Percentiles rank a stretch among this genome's conserved stretches.
Evolutionary conservation across 768 basidiomycete species (phyloP).

Genomic region (Tylopilus plumbeoviolaceoides): DNA sequence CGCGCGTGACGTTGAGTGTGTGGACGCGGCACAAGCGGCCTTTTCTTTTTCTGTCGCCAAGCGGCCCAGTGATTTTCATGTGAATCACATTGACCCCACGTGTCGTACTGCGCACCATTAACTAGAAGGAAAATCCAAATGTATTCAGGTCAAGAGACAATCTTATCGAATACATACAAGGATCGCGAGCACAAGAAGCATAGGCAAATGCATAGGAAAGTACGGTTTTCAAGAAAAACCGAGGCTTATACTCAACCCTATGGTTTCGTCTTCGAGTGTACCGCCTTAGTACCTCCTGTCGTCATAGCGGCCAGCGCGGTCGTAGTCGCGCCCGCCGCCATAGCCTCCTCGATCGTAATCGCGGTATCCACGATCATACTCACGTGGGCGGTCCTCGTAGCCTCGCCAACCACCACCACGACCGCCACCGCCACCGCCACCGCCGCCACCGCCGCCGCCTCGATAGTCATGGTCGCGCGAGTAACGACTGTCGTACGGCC

Average conservation of each 20-base stretch:
- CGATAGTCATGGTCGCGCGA: conserved; percentile 59
- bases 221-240: background rate
- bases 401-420: conserved; percentile 12
- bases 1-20: too few relatives aligned
- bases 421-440: conserved; percentile 19
- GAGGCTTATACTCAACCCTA: conserved; percentile 1
- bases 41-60: too few relatives aligned
- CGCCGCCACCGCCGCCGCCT: conserved; percentile 23
- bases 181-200: conserved; percentile 1
- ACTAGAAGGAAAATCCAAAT: conserved; percentile 2
- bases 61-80: too few relatives aligned
- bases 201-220: background rate
- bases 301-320: conserved; percentile 40
- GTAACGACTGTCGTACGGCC: conserved; percentile 89
- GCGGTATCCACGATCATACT: conserved; percentile 37
- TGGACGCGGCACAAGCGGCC: too few relatives aligned
- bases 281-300: conserved; percentile 35
- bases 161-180: conserved; percentile 23
- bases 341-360: conserved; percentile 37
- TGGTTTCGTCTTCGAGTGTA: background rate
- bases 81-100: too few relatives aligned
- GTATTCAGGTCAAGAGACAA: conserved; percentile 19
- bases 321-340: conserved; percentile 33
- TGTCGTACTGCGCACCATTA: too few relatives aligned
- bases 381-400: conserved; percentile 33